Percentiles rank a stretch among this genome's conserved stretches.
Conservation (phyloP, 352 stramenopile species). For the Phytophthora pistaciae region DNA sequence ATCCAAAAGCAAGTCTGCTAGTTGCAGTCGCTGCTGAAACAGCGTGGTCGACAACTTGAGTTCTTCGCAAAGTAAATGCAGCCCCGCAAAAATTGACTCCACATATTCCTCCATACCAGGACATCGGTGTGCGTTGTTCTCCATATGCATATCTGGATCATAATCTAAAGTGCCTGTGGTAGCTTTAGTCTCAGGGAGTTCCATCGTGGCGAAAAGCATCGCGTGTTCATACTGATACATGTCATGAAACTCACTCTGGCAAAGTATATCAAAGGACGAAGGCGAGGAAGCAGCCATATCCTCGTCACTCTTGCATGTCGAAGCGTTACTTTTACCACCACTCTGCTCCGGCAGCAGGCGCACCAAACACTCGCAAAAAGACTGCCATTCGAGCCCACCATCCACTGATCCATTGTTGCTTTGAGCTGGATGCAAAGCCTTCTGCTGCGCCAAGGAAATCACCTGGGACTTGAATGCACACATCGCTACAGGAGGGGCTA, state of each 20-base stretch:
- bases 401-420: conserved; percentile 5
- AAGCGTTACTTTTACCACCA: neutral
- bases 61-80: conserved; percentile 83
- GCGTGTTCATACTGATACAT: conserved; percentile 54
- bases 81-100: conserved; percentile 46
- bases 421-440: conserved; percentile 1
- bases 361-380: conserved; percentile 30
- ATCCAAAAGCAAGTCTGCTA: conserved; percentile 49
- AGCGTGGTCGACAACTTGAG: conserved; percentile 59
- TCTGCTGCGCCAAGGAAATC: conserved; percentile 25
- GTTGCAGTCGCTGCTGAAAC: conserved; percentile 33
- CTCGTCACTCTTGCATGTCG: neutral
- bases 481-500: conserved; percentile 28
- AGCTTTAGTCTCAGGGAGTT: conserved; percentile 20
- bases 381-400: conserved; percentile 39
- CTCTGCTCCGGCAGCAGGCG: conserved; percentile 18
- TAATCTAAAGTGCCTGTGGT: neutral
- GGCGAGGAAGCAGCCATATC: conserved; percentile 10
- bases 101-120: conserved; percentile 24
- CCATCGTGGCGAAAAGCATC: conserved; percentile 50
- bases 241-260: conserved; percentile 51
- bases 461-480: conserved; percentile 35
- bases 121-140: neutral
- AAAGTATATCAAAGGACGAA: conserved; percentile 54
- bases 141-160: neutral